Conservation (phyloP, 768 basidiomycete species). For the Mycena galericulata region DNA sequence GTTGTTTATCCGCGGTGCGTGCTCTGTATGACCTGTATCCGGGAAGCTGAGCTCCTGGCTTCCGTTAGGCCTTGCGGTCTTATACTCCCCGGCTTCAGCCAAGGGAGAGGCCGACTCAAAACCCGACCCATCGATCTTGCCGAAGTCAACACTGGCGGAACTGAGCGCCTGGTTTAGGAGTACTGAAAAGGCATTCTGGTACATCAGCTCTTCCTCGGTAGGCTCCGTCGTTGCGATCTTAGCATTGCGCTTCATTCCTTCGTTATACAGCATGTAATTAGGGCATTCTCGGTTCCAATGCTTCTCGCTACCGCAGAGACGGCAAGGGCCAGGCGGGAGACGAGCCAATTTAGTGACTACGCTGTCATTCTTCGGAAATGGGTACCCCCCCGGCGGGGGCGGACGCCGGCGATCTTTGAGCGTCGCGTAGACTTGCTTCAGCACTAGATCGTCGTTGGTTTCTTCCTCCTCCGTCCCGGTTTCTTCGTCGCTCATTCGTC, state of each 20-base stretch:
- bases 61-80: slow-evolving; percentile 6
- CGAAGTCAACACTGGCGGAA: not conserved
- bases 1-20: too few species aligned
- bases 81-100: not conserved
- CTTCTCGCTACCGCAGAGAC: slow-evolving; percentile 13
- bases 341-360: not conserved
- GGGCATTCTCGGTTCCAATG: slow-evolving; percentile 22
- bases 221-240: not conserved
- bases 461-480: not conserved
- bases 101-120: not conserved
- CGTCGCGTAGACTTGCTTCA: not conserved
- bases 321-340: not conserved
- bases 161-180: slow-evolving; percentile 4
- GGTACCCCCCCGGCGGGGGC: not conserved
- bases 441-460: too few species aligned
- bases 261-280: not conserved
- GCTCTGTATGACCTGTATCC: not conserved
- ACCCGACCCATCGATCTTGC: not conserved
- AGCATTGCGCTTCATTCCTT: not conserved
- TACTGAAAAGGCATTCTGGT: not conserved
- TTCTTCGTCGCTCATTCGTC: too few species aligned
- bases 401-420: not conserved
- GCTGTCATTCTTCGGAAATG: slow-evolving; percentile 9
- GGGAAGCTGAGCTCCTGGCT: not conserved
- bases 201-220: slow-evolving; percentile 10